phyloP scores from a whole-genome alignment of 1,284 basidiomycete species.

The Leccinum subrobustum region DNA sequence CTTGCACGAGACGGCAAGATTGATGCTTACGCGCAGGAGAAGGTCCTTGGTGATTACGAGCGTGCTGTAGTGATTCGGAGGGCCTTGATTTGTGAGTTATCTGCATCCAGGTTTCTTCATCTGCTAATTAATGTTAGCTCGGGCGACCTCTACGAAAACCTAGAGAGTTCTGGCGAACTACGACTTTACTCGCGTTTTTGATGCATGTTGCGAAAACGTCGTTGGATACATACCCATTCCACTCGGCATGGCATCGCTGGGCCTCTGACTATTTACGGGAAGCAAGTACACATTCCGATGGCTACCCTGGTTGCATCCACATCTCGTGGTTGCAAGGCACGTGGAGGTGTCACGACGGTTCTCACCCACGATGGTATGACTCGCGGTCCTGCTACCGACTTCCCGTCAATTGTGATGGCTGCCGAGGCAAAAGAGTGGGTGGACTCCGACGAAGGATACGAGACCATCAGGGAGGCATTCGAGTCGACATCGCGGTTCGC shows the following conservation, averaged over 20 bases:
- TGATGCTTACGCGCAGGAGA: too few species aligned
- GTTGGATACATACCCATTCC: conserved; percentile 97
- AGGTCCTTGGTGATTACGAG: too few species aligned
- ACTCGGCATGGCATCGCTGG: conserved; percentile 85
- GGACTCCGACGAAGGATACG: conserved; percentile 81
- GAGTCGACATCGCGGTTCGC: conserved; percentile 94
- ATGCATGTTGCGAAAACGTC: conserved; percentile 99
- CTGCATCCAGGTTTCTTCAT: too few species aligned
- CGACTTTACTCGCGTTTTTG: conserved; percentile 93
- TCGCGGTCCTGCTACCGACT: conserved; percentile 95
- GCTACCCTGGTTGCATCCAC: conserved; percentile 98
- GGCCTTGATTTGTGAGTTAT: too few species aligned
- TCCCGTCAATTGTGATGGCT: conserved; percentile 80
- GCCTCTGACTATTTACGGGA: conserved; percentile 90
- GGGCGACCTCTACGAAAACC: conserved; percentile 60
- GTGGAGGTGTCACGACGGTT: conserved; percentile 94
- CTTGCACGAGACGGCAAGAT: too few species aligned
- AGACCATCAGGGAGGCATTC: conserved; percentile 81
- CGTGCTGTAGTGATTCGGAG: too few species aligned
- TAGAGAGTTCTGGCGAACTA: conserved; percentile 81
- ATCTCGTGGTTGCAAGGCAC: conserved; percentile 95
- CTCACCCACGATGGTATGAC: conserved; percentile 97
- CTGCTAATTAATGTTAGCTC: too few species aligned
- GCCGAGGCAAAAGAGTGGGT: conserved; percentile 90
- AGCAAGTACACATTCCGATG: conserved; percentile 92